Base-by-base conservation (phyloP, 768 basidiomycete genomes). In the Rhodotorula kratochvilovae region DNA sequence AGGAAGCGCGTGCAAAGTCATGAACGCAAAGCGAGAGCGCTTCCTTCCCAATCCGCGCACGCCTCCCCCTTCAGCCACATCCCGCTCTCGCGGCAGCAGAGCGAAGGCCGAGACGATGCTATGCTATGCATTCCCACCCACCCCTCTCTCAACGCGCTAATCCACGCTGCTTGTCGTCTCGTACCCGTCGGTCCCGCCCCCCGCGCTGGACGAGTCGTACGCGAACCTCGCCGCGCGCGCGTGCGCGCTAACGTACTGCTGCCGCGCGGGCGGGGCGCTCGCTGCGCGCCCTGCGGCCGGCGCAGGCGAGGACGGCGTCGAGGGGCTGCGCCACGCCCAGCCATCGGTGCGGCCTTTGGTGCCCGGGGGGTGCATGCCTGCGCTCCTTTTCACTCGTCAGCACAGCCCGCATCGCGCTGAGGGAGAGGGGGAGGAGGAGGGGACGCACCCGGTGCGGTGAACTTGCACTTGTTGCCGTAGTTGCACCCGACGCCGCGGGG, bases 281-380 rank as follows among this genome's bases (percentile, higher is more conserved):
- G 7, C 31, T 2, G 57, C 39, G 19, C 17, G 27, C 36, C 25
- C 36, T 8, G 36, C 35, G 36, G n/a, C n/a, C n/a, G n/a, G n/a
- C n/a, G n/a, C n/a, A n/a, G n/a, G n/a, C n/a, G n/a, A n/a, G n/a
- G n/a, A n/a, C n/a, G 16, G 6, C 36, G 10, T n/a, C 5, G 11
- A 27, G 13, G 36, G 35, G 57, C 39, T 42, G 6, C 36, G 35
- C 48, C 43, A 56, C 10, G 67, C 53, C 19, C 27, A 11, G 35
- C 50, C 59, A 39, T 67, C 60, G 27, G 6, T 43, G 35, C 70
- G 70, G 6, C 60, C 60, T 25, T 56, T 61, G 17, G 70, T 71
- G 12, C 58, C 65, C 3, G 70, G 64, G 0, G 66, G 70, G 53
- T 71, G 70, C 66, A 71, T 67, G 15, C 70, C 70, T 71, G 56